Percentiles rank a stretch among this genome's conserved stretches.
Evolutionary conservation across 1,139 yeast species (phyloP).

Genomic region (Debaryomyces coudertii): DNA sequence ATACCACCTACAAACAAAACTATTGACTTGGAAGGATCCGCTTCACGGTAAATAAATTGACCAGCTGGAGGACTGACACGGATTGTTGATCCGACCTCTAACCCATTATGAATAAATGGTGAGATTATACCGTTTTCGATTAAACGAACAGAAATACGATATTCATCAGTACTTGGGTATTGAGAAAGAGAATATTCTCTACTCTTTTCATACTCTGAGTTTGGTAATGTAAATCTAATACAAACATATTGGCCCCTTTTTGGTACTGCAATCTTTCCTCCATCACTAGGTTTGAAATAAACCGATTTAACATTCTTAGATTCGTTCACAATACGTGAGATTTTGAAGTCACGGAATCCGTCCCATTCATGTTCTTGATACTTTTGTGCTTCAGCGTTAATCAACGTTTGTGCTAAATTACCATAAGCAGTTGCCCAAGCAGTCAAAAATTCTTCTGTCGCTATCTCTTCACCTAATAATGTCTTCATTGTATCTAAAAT

Average conservation of each 20-base stretch:
- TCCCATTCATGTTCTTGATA: slow-evolving; percentile 55
- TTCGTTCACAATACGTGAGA: slow-evolving; percentile 48
- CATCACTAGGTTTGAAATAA: slow-evolving; percentile 53
- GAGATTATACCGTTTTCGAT: slow-evolving; percentile 56
- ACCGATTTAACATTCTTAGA: slow-evolving; percentile 53
- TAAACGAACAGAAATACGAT: slow-evolving; percentile 57
- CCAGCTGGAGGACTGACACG: slow-evolving; percentile 66
- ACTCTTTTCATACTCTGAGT: slow-evolving; percentile 35
- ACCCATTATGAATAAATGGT: slow-evolving; percentile 49
- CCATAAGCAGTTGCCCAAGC: slow-evolving; percentile 75
- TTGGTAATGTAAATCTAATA: slow-evolving; percentile 43
- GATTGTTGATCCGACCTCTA: slow-evolving; percentile 53
- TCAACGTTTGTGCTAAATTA: slow-evolving; percentile 63
- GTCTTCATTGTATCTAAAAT: slow-evolving; percentile 56
- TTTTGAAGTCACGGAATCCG: slow-evolving; percentile 56
- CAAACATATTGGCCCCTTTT: slow-evolving; percentile 67
- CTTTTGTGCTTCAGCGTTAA: slow-evolving; percentile 53
- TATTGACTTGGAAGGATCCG: slow-evolving; percentile 26
- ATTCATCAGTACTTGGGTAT: slow-evolving; percentile 34
- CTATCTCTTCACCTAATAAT: slow-evolving; percentile 58
- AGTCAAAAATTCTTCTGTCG: slow-evolving; percentile 56
- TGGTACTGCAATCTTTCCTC: slow-evolving; percentile 35
- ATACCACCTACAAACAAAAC: slow-evolving; percentile 62
- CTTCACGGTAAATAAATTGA: slow-evolving; percentile 44
- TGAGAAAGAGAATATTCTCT: slow-evolving; percentile 59